phyloP scores from a whole-genome alignment of 192 early-diverging fungal species.

The Thoreauomyces humboldtii region DNA sequence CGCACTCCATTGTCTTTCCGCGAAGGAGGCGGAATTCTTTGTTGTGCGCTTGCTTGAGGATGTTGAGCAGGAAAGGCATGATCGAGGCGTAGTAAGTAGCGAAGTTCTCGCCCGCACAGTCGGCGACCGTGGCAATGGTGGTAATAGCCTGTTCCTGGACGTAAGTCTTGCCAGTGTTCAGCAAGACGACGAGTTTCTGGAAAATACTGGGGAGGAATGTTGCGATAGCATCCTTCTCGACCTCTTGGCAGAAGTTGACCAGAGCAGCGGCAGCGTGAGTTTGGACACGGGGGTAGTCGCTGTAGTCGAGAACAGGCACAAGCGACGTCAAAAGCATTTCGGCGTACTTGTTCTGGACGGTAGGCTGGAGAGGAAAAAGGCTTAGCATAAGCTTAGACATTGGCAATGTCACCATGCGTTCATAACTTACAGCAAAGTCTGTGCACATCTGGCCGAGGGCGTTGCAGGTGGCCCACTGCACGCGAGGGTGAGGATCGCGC shows the following conservation, averaged over 20 bases:
- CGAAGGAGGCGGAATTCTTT: slow-evolving; percentile 89
- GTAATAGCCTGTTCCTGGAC: slow-evolving; percentile 99
- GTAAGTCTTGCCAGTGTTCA: slow-evolving; percentile 82
- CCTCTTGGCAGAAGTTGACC: slow-evolving; percentile 96
- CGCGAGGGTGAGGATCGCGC: slow-evolving; percentile 88
- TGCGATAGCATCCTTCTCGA: slow-evolving; percentile 75
- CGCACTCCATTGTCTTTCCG: slow-evolving; percentile 97
- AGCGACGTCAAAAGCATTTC: slow-evolving; percentile 61
- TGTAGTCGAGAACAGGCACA: slow-evolving; percentile 85
- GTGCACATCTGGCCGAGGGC: slow-evolving; percentile 96
- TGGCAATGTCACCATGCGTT: no score
- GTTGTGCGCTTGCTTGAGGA: slow-evolving; percentile 77
- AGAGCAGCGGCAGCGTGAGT: slow-evolving; percentile 93
- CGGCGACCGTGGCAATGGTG: slow-evolving; percentile 94
- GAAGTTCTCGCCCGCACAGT: slow-evolving; percentile 90
- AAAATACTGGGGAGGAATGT: slow-evolving; percentile 92
- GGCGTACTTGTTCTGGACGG: slow-evolving; percentile 36
- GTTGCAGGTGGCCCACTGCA: slow-evolving; percentile 95
- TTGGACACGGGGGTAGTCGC: slow-evolving; percentile 78
- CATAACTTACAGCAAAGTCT: slow-evolving; percentile 79
- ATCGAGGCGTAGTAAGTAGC: slow-evolving; percentile 87
- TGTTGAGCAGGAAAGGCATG: slow-evolving; percentile 93
- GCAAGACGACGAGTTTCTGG: slow-evolving; percentile 75
- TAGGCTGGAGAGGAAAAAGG: slow-evolving; percentile 24
- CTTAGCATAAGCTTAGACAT: no score